Base-by-base conservation (phyloP, 768 basidiomycete species). In the Trametes punicea region DNA sequence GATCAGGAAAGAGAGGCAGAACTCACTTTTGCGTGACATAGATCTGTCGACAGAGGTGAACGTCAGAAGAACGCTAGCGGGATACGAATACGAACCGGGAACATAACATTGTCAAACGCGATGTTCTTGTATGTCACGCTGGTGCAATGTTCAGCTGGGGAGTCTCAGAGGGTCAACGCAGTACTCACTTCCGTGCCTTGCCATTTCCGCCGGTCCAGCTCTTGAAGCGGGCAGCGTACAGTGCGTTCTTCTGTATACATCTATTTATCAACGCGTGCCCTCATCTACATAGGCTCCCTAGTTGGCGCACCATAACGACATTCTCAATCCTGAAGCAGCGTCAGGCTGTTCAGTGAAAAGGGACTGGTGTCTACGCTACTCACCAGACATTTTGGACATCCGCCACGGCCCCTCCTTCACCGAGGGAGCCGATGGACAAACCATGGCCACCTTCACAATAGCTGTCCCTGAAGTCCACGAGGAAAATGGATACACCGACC, bases 181-280 rank as follows among this genome's bases (percentile, higher is more conserved):
- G 31, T 3, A 52, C 20, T 21, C 38, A 83, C 82, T 84, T 84
- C 41, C 75, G 68, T 1, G 81, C 81, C 2, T 79, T 50, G 0
- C 84, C 83, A 53, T 81, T 81, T 29, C 83, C 83, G 0, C 83
- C 83, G 0, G 80, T 78, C 82, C 82, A 84, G 63, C 83, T 84
- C 71, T 84, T 84, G 72, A 84, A 85, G 9, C 83, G 76, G n/a
- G 82, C 83, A 6, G 71, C 83, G 54, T 84, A 84, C 2, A 83
- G 67, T 0, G 76, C 67, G 49, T 76, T 74, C 59, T 76, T 77
- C 81, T 83, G 52, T 3, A 30, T 11, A 21, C 13, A 25, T 6
- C 57, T 8, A 16, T 23, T 18, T 20, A 15, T 4, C 6, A 31
- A 13, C 13, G 13, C 13, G 31, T 31, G 31, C n/a, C n/a, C n/a